Base-by-base conservation (phyloP, 768 basidiomycete genomes). In the Podaxis sp. region DNA sequence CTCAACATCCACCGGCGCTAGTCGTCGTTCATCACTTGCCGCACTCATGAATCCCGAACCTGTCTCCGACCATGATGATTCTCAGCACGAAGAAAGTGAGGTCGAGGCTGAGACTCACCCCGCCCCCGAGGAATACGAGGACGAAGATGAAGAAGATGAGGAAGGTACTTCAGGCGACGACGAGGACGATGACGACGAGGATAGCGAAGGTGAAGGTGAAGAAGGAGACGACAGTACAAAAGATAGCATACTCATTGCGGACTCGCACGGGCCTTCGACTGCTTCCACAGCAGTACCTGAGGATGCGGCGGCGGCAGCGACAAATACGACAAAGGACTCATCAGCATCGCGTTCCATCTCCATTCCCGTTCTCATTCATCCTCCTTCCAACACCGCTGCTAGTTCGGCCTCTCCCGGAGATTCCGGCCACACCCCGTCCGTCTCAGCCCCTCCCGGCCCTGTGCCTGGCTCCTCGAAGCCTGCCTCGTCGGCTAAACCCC, bases 401-500 rank as follows among this genome's bases (percentile, higher is more conserved):
- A 57, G 51, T 37, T 54, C 56, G 65, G 56, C 68, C 51, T 53
- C 67, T 54, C 52, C 66, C 52, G 59, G 28, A 40, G 51, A 44
- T 30, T 20, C 59, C 51, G 59, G 59, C 24, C 22, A 17, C 36
- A 30, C 52, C 5, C 62, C 57, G 28, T 64, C 64, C 59, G 58
- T 76, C 74, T 60, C 84, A 78, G 57, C 81, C 79, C 38, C 64
- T 10, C 62, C 69, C 50, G 68, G 70, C 37, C 59, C 69, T 46
- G 51, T 53, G 12, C 68, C 75, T 28, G 63, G 71, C 17, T 62
- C 73, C 75, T 80, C 63, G 36, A 65, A 58, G 66, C 68, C 65
- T 38, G 50, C 58, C 38, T 65, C 66, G 41, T 70, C 70, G 20
- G 60, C 67, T 15, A 73, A 72, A 62, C 72, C 73, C 7, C 68